Base-by-base conservation (phyloP, 108 stramenopile species). In the Pelagomonas calceolata region DNA sequence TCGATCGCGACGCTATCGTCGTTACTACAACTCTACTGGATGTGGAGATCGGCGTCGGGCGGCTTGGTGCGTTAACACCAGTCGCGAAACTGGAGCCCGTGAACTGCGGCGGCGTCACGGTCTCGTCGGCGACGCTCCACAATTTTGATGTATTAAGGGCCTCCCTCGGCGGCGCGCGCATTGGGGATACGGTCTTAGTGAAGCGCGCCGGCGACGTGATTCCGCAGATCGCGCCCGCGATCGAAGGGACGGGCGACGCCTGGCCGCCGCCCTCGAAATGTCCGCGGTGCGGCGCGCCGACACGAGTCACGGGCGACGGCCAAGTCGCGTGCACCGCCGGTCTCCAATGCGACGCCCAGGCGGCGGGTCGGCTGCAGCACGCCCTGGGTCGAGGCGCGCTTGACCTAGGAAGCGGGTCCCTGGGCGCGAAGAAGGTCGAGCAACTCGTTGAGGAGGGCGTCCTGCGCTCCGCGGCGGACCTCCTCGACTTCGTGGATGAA, bases 31-130 rank as follows among this genome's bases (percentile, higher is more conserved):
- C 69, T 34, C 76, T 96, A 9, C 65, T 81, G 34, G 87, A 77
- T 26, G 75, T 96, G 26, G 75, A 81, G 34, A 76, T 91, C 18
- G 90, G 91, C 80, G 91, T 96, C 14, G 95, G 95, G 34, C 77
- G 93, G 33, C 94, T 89, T 30, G 95, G 95, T 36, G 88, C 88
- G 0, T 78, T 96, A 60, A 96, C 95, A 0, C 95, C 95, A 10
- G 94, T 94, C 26, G 94, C 94, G 14, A 74, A 90, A 34, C 74
- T 96, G 67, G 87, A 91, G 63, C 92, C 92, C 0, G 87, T 94
- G 30, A 83, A 85, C 66, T 70, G 94, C 64, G 88, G 85, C 36
- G 95, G 95, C 46, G 94, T 91, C 0, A 81, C 78, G 17, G 89
- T 96, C 4, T 78, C 86, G 30, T 74, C 92, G 36, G 95, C 95